phyloP scores from a whole-genome alignment of 2,329 filamentous ascomycete genomes.

The Aspergillus arachidicola region DNA sequence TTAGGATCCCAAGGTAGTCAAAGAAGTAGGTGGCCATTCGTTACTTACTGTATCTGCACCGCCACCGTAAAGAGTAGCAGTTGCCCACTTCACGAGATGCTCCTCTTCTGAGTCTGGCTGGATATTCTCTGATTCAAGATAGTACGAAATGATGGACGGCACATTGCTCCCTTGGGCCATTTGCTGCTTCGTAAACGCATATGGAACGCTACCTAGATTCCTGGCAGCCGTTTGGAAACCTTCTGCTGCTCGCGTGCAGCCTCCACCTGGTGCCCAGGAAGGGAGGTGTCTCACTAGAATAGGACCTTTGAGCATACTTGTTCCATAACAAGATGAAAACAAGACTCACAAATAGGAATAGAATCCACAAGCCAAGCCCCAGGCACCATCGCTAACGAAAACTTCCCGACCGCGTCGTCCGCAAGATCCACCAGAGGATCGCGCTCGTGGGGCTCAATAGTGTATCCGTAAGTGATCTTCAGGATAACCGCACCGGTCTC shows the following conservation, averaged over 20 bases:
- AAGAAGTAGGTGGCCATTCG: not conserved
- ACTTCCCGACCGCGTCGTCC: constrained; percentile 42
- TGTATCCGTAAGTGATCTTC: constrained; percentile 54
- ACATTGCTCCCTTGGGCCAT: constrained; percentile 12
- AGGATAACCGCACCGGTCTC: constrained; percentile 46
- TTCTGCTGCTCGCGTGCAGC: not conserved
- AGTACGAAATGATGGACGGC: constrained; percentile 22
- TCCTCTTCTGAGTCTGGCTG: constrained; percentile 28
- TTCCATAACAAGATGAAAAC: not conserved
- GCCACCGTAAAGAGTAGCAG: constrained; percentile 45
- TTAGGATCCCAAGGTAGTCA: not conserved
- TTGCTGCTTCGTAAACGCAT: constrained; percentile 27
- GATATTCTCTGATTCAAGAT: constrained; percentile 15
- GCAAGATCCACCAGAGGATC: constrained; percentile 51
- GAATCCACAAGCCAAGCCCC: constrained; percentile 19
- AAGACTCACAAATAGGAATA: constrained; percentile 11
- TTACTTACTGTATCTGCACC: constrained; percentile 44
- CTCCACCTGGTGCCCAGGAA: constrained; percentile 10
- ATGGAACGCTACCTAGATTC: constrained; percentile 43
- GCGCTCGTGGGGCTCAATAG: constrained; percentile 35
- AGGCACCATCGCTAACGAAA: constrained; percentile 27
- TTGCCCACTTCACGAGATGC: constrained; percentile 45
- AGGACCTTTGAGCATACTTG: not conserved
- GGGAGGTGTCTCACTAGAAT: constrained; percentile 14
- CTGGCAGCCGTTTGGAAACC: constrained; percentile 25